A percentile compares a stretch with the other conserved stretches of the same genome.
Evolutionary conservation across 169 alveolate genomes (phyloP).

Genomic region (Cystoisospora suis): DNA sequence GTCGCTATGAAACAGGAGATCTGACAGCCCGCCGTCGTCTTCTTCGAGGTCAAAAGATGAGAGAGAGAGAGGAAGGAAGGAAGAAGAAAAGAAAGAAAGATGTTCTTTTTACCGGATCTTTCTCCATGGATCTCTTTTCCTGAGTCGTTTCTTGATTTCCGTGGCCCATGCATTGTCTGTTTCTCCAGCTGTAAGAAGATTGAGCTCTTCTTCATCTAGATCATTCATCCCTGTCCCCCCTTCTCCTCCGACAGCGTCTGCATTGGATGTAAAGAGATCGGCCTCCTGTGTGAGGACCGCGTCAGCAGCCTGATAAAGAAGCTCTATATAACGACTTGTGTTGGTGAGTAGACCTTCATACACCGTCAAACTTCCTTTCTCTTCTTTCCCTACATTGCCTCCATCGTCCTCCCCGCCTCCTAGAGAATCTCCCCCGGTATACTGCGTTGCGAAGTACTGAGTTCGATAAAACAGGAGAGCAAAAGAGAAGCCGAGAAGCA

Average conservation of each 20-base stretch:
- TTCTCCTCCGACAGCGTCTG: neutral
- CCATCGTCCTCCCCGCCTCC: neutral
- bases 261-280: conserved; percentile 26
- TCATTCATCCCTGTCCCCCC: neutral
- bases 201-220: neutral
- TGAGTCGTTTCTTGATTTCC: neutral
- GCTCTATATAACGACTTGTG: conserved; percentile 48
- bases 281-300: neutral
- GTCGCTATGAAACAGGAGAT: neutral
- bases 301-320: conserved; percentile 50
- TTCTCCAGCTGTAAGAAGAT: neutral
- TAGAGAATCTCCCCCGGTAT: neutral
- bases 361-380: neutral
- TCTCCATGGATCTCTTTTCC: conserved; percentile 44
- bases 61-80: neutral
- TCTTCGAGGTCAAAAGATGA: neutral
- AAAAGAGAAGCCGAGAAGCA: neutral
- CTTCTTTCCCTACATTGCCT: neutral
- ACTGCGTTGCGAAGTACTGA: conserved; percentile 25
- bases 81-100: neutral
- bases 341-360: conserved; percentile 38
- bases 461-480: neutral
- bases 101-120: conserved; percentile 4
- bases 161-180: neutral
- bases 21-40: neutral